Conservation (phyloP, 176 grass and related monocot genomes). For the Eremochloa ophiuroides region DNA sequence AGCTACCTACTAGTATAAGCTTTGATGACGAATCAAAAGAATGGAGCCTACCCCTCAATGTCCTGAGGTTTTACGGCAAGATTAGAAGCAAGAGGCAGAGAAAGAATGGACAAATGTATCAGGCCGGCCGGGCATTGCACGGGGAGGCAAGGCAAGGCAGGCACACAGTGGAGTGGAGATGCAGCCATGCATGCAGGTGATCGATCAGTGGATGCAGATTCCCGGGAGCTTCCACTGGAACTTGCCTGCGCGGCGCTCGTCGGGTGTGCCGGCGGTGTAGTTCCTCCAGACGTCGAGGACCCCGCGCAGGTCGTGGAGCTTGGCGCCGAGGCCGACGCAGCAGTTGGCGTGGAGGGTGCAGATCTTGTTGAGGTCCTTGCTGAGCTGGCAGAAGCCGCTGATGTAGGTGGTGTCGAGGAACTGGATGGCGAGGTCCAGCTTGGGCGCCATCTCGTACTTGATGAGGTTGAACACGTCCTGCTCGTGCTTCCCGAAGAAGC, state of each 20-base stretch:
- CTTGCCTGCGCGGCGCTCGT: constrained; percentile 39
- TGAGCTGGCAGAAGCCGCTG: constrained; percentile 75
- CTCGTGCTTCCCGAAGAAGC: constrained; percentile 65
- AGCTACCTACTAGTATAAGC: not conserved
- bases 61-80: not conserved
- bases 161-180: no score
- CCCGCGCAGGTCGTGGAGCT: constrained; percentile 56
- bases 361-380: constrained; percentile 84
- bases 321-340: constrained; percentile 60
- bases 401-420: constrained; percentile 79
- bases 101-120: not conserved
- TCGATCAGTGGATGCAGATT: constrained; percentile 64
- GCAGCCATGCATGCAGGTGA: no score
- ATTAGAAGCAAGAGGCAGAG: not conserved
- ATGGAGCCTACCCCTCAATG: not conserved
- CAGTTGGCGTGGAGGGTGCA: constrained; percentile 88
- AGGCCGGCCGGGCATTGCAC: not conserved
- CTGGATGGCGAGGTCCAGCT: constrained; percentile 57
- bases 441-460: constrained; percentile 45
- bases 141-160: no score
- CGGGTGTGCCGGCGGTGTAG: constrained; percentile 45
- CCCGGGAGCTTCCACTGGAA: constrained; percentile 75
- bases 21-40: constrained; percentile 4
- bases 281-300: constrained; percentile 75
- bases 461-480: constrained; percentile 93